Conservation (phyloP, 1,284 basidiomycete genomes). For the Lignosus rhinocerotis region DNA sequence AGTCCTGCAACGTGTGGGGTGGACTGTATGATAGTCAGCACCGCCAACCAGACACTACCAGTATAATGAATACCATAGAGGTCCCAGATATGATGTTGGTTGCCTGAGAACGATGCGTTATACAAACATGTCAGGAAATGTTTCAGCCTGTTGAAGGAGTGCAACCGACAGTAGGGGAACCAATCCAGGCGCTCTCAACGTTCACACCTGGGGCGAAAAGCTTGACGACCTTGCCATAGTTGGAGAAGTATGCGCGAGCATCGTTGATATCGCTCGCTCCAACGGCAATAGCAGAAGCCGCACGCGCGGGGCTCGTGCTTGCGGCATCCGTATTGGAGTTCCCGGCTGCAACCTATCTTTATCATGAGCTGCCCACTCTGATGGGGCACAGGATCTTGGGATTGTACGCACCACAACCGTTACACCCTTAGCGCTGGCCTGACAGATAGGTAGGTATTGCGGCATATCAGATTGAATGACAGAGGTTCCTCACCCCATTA, state of each 20-base stretch:
- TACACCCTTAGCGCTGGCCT: slow-evolving; percentile 31
- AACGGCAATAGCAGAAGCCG: slow-evolving; percentile 54
- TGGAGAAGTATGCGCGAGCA: slow-evolving; percentile 36
- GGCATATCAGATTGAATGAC: neutral
- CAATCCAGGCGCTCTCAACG: slow-evolving; percentile 29
- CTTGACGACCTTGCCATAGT: slow-evolving; percentile 37
- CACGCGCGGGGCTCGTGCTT: slow-evolving; percentile 35
- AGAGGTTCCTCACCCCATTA: slow-evolving; percentile 20
- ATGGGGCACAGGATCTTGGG: neutral
- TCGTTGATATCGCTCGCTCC: slow-evolving; percentile 62
- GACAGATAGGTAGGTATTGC: neutral
- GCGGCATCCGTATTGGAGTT: slow-evolving; percentile 28
- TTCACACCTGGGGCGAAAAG: slow-evolving; percentile 35
- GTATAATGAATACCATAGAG: neutral
- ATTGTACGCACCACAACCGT: slow-evolving; percentile 28
- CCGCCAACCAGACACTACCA: neutral
- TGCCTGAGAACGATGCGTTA: neutral
- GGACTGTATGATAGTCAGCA: slow-evolving; percentile 12
- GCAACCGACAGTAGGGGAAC: slow-evolving; percentile 26
- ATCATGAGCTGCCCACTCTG: neutral
- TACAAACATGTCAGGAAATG: neutral
- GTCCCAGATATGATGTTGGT: neutral
- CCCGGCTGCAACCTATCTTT: slow-evolving; percentile 22
- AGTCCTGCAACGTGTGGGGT: slow-evolving; percentile 37
- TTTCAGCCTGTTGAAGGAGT: neutral